Conservation (phyloP, 768 basidiomycete genomes). For the Boletus vinaceobasis region DNA sequence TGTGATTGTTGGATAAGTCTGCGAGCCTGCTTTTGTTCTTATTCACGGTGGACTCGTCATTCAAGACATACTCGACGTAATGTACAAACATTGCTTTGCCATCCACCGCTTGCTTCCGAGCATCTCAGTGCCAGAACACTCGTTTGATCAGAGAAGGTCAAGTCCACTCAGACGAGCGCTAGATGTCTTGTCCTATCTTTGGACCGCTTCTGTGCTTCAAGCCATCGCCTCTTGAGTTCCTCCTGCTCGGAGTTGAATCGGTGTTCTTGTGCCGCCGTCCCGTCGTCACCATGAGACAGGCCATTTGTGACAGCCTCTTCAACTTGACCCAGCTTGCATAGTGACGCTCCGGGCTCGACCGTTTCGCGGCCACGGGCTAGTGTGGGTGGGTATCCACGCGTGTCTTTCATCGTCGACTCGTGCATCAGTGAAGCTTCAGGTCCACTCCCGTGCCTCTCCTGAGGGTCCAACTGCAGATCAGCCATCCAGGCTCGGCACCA, state of each 20-base stretch:
- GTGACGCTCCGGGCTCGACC: neutral
- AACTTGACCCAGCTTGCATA: neutral
- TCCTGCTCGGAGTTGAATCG: constrained; percentile 6
- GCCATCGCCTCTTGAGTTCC: constrained; percentile 8
- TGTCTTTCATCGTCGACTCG: neutral
- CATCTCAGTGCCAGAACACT: neutral
- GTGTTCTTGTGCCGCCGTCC: neutral
- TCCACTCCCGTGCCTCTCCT: neutral
- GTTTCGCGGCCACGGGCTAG: neutral
- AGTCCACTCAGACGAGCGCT: neutral
- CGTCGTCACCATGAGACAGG: neutral
- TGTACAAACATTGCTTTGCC: neutral
- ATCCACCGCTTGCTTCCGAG: neutral
- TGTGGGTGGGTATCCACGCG: neutral
- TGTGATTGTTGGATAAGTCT: neutral
- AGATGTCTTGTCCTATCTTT: neutral
- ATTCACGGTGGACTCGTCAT: neutral
- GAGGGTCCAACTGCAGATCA: neutral
- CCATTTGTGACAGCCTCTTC: neutral
- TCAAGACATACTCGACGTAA: neutral
- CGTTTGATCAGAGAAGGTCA: neutral
- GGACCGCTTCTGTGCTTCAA: neutral
- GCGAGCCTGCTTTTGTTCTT: neutral
- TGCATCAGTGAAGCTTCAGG: neutral
- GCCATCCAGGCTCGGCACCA: constrained; percentile 8